These are phyloP conservation scores for Diplodia seriata DNA, from an alignment of 2,329 filamentous ascomycete species.

Conservation along the genomic window DNA sequence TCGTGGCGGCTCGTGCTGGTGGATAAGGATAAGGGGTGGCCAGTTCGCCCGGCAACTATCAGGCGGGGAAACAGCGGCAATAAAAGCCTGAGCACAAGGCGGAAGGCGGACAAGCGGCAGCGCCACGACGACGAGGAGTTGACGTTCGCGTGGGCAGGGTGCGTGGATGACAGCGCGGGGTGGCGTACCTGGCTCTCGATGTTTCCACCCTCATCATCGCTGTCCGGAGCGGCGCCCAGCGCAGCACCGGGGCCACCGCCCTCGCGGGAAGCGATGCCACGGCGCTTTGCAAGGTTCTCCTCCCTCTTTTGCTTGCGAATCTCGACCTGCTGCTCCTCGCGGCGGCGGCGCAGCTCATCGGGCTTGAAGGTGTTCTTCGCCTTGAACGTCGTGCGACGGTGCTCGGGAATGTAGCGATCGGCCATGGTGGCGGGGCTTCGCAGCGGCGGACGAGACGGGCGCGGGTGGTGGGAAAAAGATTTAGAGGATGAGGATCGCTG, in stretches of 20 bases:
- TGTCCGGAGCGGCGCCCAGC: conserved; percentile 88
- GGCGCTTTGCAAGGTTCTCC: conserved; percentile 97
- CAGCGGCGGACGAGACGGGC: background rate
- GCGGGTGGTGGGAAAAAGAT: conserved; percentile 4
- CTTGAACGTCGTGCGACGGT: conserved; percentile 99
- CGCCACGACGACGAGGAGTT: background rate
- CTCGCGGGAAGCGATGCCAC: conserved; percentile 86
- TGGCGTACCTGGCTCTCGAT: conserved; percentile 91
- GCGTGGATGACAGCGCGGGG: conserved; percentile 3
- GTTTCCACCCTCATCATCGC: conserved; percentile 93
- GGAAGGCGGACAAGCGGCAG: background rate
- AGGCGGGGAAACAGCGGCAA: conserved; percentile 29
- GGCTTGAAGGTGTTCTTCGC: conserved; percentile 99
- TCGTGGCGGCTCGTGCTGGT: conserved; percentile 33
- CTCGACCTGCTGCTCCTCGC: conserved; percentile 98
- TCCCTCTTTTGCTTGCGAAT: conserved; percentile 98
- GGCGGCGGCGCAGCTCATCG: conserved; percentile 95
- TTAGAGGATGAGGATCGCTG: conserved; percentile 17
- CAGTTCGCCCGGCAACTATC: conserved; percentile 33
- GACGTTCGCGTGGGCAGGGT: background rate
- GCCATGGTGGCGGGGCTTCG: conserved; percentile 71
- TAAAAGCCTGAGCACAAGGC: conserved; percentile 30
- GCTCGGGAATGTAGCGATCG: conserved; percentile 98
- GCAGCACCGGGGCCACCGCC: conserved; percentile 75
- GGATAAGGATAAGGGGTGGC: conserved; percentile 35